Evolutionary conservation across 2,329 filamentous ascomycete genomes (phyloP).

Genomic region (Fusarium ambrosium): DNA sequence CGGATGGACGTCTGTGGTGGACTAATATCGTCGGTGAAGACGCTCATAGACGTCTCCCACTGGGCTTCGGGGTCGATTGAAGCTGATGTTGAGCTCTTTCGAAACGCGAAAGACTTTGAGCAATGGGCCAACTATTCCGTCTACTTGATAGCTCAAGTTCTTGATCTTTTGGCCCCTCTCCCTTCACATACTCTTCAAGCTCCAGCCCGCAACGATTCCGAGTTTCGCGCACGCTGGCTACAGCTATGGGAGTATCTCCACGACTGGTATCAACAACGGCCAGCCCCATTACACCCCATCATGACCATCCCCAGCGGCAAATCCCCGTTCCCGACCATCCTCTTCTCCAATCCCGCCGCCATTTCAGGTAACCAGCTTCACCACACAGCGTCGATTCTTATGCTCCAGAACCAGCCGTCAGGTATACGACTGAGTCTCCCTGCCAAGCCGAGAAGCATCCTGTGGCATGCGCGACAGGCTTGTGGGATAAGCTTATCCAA

Average conservation of each 20-base stretch:
- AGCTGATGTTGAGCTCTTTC: slow-evolving; percentile 53
- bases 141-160: slow-evolving; percentile 60
- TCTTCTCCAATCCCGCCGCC: slow-evolving; percentile 64
- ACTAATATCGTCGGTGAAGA: slow-evolving; percentile 64
- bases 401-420: slow-evolving; percentile 62
- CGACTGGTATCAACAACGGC: slow-evolving; percentile 56
- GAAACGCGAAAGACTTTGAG: slow-evolving; percentile 53
- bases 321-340: slow-evolving; percentile 63
- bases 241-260: slow-evolving; percentile 56
- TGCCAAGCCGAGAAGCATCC: slow-evolving; percentile 53
- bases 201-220: slow-evolving; percentile 39
- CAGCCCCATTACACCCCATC: slow-evolving; percentile 53
- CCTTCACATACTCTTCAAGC: slow-evolving; percentile 30
- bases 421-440: slow-evolving; percentile 59
- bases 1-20: slow-evolving; percentile 69
- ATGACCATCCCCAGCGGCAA: slow-evolving; percentile 57
- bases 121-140: slow-evolving; percentile 66
- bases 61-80: slow-evolving; percentile 58
- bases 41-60: slow-evolving; percentile 61
- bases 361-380: slow-evolving; percentile 69
- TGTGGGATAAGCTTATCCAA: slow-evolving; percentile 67
- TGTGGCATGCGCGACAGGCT: slow-evolving; percentile 67
- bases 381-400: slow-evolving; percentile 65
- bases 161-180: slow-evolving; percentile 53
- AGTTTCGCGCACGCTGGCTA: slow-evolving; percentile 52